A percentile compares a stretch with the other conserved stretches of the same genome.
These are phyloP conservation scores for Backusella tarrabulga DNA, from an alignment of 192 early-diverging fungal species.

Conservation along the genomic window DNA sequence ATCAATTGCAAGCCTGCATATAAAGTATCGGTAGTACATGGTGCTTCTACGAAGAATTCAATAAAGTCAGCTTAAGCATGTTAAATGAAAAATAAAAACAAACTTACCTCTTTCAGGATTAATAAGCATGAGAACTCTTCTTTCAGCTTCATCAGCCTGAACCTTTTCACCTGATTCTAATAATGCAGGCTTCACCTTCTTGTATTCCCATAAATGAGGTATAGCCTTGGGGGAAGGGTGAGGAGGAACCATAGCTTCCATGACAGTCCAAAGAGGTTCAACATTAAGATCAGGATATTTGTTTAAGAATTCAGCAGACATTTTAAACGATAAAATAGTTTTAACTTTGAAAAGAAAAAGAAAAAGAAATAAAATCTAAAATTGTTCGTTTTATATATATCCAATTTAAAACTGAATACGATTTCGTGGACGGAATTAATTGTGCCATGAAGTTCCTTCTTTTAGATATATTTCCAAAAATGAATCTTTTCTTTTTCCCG, in stretches of 20 bases:
- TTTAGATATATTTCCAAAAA: background rate
- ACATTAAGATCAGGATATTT: slow-evolving; percentile 8
- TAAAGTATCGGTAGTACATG: slow-evolving; percentile 13
- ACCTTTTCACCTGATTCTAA: background rate
- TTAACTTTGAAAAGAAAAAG: background rate
- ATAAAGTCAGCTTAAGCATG: background rate
- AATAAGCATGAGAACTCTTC: slow-evolving; percentile 13
- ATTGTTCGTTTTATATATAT: background rate
- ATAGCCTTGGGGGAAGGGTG: background rate
- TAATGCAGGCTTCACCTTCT: slow-evolving; percentile 8
- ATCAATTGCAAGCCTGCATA: slow-evolving; percentile 12
- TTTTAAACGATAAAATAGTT: background rate
- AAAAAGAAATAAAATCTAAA: background rate
- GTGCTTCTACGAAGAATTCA: background rate
- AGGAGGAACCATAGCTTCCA: slow-evolving; percentile 16
- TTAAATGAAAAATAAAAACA: background rate
- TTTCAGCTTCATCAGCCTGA: slow-evolving; percentile 14
- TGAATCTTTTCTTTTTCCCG: background rate
- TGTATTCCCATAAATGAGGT: slow-evolving; percentile 15
- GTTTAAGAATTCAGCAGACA: slow-evolving; percentile 2
- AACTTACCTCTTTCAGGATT: slow-evolving; percentile 9
- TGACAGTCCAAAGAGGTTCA: slow-evolving; percentile 14
- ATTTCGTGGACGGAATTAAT: background rate
- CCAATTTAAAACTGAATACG: background rate
- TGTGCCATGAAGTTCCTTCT: background rate